These are phyloP conservation scores for Diplodia sapinea DNA, from an alignment of 2,329 filamentous ascomycete genomes.

Conservation along the genomic window DNA sequence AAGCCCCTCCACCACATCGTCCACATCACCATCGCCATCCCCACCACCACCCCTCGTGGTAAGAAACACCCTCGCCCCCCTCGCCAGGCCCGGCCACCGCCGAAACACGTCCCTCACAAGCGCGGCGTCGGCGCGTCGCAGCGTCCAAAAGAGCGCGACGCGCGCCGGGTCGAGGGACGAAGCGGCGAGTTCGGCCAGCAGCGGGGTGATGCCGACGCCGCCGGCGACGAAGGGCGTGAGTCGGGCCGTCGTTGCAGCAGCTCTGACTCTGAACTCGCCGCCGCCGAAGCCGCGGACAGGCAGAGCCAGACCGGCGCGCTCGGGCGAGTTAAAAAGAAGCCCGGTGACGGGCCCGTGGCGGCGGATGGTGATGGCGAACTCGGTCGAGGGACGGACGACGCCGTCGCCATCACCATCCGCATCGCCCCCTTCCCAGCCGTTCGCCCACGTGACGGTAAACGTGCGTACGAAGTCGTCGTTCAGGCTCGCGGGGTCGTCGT, in stretches of 20 bases:
- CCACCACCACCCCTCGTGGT: constrained; percentile 54
- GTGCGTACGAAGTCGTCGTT: constrained; percentile 87
- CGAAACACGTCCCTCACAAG: constrained; percentile 67
- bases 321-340: constrained; percentile 59
- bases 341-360: constrained; percentile 68
- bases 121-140: constrained; percentile 65
- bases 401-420: neutral
- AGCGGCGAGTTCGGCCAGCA: constrained; percentile 68
- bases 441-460: constrained; percentile 76
- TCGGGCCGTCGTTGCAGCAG: neutral
- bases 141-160: constrained; percentile 71
- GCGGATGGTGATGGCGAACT: constrained; percentile 73
- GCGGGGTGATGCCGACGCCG: constrained; percentile 82
- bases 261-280: constrained; percentile 59
- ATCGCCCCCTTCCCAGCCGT: constrained; percentile 38
- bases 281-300: constrained; percentile 76
- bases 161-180: constrained; percentile 46
- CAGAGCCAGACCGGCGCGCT: constrained; percentile 59
- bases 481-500: constrained; percentile 76
- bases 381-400: neutral
- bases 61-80: constrained; percentile 66
- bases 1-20: constrained; percentile 40
- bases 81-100: constrained; percentile 58
- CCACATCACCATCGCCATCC: constrained; percentile 43
- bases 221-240: constrained; percentile 69